phyloP scores from a whole-genome alignment of 345 rosid species.

The Acer negundo region DNA sequence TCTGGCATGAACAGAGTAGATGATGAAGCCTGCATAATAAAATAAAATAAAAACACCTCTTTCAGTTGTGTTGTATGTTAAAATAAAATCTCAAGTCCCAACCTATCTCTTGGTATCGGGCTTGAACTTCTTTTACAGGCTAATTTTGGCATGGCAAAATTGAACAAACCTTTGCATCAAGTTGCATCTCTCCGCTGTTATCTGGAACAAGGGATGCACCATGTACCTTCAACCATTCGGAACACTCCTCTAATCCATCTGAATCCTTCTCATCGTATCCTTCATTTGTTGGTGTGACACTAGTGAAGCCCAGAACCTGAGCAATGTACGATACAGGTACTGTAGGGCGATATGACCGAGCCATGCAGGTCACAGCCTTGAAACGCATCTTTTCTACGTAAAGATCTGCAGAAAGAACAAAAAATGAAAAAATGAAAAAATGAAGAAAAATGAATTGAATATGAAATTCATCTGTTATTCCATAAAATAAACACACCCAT shows the following conservation, averaged over 20 bases:
- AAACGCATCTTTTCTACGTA: conserved; percentile 91
- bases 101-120: neutral
- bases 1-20: conserved; percentile 85
- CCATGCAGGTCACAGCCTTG: conserved; percentile 85
- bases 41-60: neutral
- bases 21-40: conserved; percentile 64
- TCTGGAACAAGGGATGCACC: conserved; percentile 71
- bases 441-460: too few species aligned
- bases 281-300: conserved; percentile 35
- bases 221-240: conserved; percentile 88
- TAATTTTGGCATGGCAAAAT: neutral
- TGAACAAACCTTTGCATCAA: conserved; percentile 74
- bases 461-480: neutral
- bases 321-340: conserved; percentile 75
- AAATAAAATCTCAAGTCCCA: neutral
- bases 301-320: conserved; percentile 70
- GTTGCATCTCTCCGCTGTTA: conserved; percentile 66
- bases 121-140: neutral
- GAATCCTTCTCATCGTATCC: conserved; percentile 57
- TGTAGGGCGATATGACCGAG: conserved; percentile 89
- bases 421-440: neutral
- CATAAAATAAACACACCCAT: conserved; percentile 64
- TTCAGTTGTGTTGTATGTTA: neutral
- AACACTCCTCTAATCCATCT: conserved; percentile 68
- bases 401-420: conserved; percentile 58